Evolutionary conservation across 192 early-diverging fungal genomes (phyloP).

Genomic region (Jimgerdemannia lactiflua): DNA sequence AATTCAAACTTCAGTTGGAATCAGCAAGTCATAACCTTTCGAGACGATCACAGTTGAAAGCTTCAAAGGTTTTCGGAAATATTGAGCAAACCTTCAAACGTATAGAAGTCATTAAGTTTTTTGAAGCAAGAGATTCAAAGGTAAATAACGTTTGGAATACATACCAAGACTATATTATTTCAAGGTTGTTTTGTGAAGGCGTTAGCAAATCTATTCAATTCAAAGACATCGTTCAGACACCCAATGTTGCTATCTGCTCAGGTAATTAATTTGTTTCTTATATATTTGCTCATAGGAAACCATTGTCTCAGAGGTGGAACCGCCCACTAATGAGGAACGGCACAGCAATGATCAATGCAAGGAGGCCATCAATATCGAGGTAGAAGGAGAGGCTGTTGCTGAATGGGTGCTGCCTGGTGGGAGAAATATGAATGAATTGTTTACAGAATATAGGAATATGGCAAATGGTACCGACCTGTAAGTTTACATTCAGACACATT

Average conservation of each 20-base stretch:
- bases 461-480: background rate
- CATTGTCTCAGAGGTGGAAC: background rate
- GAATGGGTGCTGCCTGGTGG: background rate
- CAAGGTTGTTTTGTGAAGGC: too few relatives aligned
- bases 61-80: background rate
- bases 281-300: background rate
- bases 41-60: background rate
- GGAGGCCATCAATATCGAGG: background rate
- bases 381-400: background rate
- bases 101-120: background rate
- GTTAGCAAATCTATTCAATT: too few relatives aligned
- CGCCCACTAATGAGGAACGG: background rate
- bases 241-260: too few relatives aligned
- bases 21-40: background rate
- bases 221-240: too few relatives aligned
- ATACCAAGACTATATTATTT: too few relatives aligned
- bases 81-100: background rate
- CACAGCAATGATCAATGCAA: background rate
- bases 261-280: background rate
- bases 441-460: background rate
- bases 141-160: too few relatives aligned
- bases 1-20: background rate
- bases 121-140: background rate
- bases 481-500: background rate
- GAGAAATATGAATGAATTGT: background rate